Evolutionary conservation across 768 basidiomycete genomes (phyloP).

Genomic region (Leucocoprinus leucothites): DNA sequence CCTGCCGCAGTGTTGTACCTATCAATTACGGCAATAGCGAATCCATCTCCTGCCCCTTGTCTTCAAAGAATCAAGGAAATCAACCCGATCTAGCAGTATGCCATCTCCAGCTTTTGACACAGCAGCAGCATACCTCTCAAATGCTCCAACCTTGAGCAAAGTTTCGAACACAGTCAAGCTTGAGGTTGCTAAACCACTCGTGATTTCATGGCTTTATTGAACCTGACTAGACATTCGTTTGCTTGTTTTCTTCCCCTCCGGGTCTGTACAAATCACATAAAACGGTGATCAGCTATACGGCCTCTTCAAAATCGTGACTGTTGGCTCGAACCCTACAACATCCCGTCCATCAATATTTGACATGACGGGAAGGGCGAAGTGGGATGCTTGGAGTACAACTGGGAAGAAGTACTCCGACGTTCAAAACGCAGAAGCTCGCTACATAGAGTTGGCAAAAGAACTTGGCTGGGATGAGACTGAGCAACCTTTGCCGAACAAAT

Average conservation of each 20-base stretch:
- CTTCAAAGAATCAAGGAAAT: too few relatives aligned
- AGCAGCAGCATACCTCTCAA: constrained; percentile 65
- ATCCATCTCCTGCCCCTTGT: too few relatives aligned
- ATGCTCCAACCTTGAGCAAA: constrained; percentile 46
- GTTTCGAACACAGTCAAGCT: constrained; percentile 66
- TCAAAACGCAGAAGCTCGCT: constrained; percentile 56
- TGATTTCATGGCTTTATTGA: constrained; percentile 17
- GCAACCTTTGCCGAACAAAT: neutral
- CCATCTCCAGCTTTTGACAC: constrained; percentile 43
- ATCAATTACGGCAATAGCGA: too few relatives aligned
- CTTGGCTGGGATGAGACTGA: constrained; percentile 62
- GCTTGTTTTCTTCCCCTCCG: constrained; percentile 12
- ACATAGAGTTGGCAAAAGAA: constrained; percentile 62
- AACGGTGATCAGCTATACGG: constrained; percentile 67
- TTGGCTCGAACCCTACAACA: constrained; percentile 48
- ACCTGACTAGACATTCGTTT: constrained; percentile 9
- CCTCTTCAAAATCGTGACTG: constrained; percentile 74
- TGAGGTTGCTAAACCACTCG: constrained; percentile 52
- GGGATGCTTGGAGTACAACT: constrained; percentile 74
- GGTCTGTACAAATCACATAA: constrained; percentile 16
- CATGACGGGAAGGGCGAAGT: constrained; percentile 76
- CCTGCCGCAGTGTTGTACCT: too few relatives aligned
- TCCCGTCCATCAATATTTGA: constrained; percentile 76
- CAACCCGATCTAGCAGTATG: neutral
- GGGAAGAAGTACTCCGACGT: constrained; percentile 45